Conservation (phyloP, 352 stramenopile species). For the Globisporangium cylindrosporum region DNA sequence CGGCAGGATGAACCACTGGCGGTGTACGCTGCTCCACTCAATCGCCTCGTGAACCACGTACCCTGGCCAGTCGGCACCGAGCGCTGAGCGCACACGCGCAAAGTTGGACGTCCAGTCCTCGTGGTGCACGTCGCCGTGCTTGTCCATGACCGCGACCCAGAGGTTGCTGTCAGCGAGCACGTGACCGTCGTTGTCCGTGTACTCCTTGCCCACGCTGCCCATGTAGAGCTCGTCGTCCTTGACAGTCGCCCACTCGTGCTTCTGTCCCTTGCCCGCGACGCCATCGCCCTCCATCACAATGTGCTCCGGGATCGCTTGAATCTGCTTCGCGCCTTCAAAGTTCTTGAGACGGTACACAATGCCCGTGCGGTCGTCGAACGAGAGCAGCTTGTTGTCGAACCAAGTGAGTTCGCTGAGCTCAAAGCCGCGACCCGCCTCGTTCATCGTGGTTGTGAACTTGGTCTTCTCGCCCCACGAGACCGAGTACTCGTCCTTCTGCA, state of each 20-base stretch:
- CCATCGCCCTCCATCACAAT: slow-evolving; percentile 98
- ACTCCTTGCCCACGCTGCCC: slow-evolving; percentile 95
- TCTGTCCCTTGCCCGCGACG: slow-evolving; percentile 97
- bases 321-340: slow-evolving; percentile 62
- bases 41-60: slow-evolving; percentile 99
- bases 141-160: slow-evolving; percentile 94
- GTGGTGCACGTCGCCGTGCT: slow-evolving; percentile 70
- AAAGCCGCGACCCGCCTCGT: slow-evolving; percentile 95
- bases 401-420: slow-evolving; percentile 93
- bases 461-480: slow-evolving; percentile 66
- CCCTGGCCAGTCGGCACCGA: slow-evolving; percentile 88
- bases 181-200: slow-evolving; percentile 88
- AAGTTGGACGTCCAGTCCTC: slow-evolving; percentile 95
- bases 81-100: slow-evolving; percentile 88
- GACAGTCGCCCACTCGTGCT: slow-evolving; percentile 98
- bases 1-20: slow-evolving; percentile 98
- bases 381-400: slow-evolving; percentile 89
- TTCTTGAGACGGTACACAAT: slow-evolving; percentile 97
- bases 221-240: slow-evolving; percentile 98
- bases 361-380: slow-evolving; percentile 98
- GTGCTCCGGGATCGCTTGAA: slow-evolving; percentile 91
- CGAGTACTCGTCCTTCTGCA: slow-evolving; percentile 48
- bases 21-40: slow-evolving; percentile 91
- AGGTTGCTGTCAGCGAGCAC: slow-evolving; percentile 96
- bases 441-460: slow-evolving; percentile 83